phyloP scores from a whole-genome alignment of 805 yeast species.

The Grigorovia jiainica region DNA sequence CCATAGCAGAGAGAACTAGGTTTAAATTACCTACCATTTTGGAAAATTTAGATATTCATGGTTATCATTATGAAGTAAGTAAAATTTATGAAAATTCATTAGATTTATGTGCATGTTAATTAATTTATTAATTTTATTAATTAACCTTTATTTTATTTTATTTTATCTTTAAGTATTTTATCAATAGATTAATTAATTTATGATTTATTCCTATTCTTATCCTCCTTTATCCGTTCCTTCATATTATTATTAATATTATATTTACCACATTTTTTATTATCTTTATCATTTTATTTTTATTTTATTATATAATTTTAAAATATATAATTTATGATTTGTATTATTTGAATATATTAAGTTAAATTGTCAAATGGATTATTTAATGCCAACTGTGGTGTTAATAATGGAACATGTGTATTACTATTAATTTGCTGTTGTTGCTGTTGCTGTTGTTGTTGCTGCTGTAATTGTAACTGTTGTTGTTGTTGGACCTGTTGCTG shows the following conservation, averaged over 20 bases:
- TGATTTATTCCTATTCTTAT: no score
- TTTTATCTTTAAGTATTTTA: not conserved
- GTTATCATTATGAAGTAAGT: conserved; percentile 37
- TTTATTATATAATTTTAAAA: no score
- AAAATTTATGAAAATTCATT: conserved; percentile 36
- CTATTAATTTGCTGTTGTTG: conserved; percentile 10
- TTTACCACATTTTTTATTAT: no score
- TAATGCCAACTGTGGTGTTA: conserved; percentile 14
- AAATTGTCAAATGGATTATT: conserved; percentile 15
- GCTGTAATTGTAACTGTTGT: conserved; percentile 2
- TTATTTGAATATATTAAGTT: not conserved
- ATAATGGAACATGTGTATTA: conserved; percentile 12
- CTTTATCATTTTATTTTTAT: no score
- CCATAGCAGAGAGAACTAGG: conserved; percentile 46
- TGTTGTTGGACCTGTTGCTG: conserved; percentile 7
- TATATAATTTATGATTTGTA: no score
- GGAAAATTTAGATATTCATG: conserved; percentile 29
- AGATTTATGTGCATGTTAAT: conserved; percentile 24
- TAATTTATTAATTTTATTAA: not conserved
- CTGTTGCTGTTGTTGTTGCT: conserved; percentile 8
- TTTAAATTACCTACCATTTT: conserved; percentile 31
- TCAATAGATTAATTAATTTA: no score
- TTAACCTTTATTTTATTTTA: not conserved
- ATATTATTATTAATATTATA: not conserved
- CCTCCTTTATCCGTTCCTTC: not conserved